Percentiles rank a stretch among this genome's conserved stretches.
Conservation (phyloP, 768 basidiomycete species). For the Ramaria sp. region DNA sequence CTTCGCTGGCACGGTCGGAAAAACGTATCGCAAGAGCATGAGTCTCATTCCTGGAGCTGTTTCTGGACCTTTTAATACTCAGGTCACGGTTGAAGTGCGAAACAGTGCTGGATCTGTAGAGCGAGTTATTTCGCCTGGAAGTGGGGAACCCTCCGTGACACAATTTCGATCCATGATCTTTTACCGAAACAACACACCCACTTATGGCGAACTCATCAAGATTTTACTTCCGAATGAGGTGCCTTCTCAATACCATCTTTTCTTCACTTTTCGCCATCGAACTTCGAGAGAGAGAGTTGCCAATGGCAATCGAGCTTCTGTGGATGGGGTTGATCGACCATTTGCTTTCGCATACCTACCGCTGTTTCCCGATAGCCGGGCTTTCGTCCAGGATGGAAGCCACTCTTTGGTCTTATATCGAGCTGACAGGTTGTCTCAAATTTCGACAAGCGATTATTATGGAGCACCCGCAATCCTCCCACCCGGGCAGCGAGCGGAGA, state of each 20-base stretch:
- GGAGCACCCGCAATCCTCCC: slow-evolving; percentile 50
- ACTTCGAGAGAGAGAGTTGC: slow-evolving; percentile 11
- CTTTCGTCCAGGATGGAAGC: slow-evolving; percentile 83
- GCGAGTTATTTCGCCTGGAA: slow-evolving; percentile 67
- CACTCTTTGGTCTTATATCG: slow-evolving; percentile 79
- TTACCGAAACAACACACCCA: slow-evolving; percentile 76
- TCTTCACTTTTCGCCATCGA: slow-evolving; percentile 84
- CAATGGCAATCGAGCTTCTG: slow-evolving; percentile 21
- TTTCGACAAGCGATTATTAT: slow-evolving; percentile 64
- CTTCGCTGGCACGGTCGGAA: slow-evolving; percentile 32
- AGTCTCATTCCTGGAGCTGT: slow-evolving; percentile 36
- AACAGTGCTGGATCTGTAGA: slow-evolving; percentile 64
- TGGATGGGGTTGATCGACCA: slow-evolving; percentile 50
- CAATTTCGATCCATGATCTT: slow-evolving; percentile 90
- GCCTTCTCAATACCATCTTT: slow-evolving; percentile 77
- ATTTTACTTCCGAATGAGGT: slow-evolving; percentile 59
- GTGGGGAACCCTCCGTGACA: slow-evolving; percentile 71
- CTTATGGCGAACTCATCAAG: slow-evolving; percentile 90
- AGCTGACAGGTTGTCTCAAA: slow-evolving; percentile 55
- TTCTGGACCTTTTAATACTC: slow-evolving; percentile 55
- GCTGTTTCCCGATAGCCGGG: slow-evolving; percentile 60
- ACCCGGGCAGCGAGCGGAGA: slow-evolving; percentile 49
- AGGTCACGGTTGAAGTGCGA: slow-evolving; percentile 85
- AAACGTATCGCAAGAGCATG: slow-evolving; percentile 7
- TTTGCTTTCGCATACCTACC: slow-evolving; percentile 94